Percentiles rank a stretch among this genome's conserved stretches.
phyloP scores from a whole-genome alignment of 2,329 filamentous ascomycete genomes.

The Phaeophleospora eucalypticola region DNA sequence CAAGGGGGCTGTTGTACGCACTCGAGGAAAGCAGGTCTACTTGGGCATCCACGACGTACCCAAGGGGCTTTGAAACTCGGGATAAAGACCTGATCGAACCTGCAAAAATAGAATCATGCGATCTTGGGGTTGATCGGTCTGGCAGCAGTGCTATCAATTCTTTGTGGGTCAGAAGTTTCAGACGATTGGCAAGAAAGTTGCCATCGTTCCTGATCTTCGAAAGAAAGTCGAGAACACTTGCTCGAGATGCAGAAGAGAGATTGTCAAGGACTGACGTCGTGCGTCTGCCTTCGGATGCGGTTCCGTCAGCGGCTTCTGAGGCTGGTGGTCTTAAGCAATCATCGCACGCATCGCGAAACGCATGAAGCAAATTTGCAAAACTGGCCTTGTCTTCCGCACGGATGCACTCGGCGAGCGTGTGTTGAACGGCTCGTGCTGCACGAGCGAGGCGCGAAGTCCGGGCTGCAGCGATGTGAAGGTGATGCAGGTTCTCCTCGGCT shows the following conservation, averaged over 20 bases:
- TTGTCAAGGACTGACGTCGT: conserved; percentile 53
- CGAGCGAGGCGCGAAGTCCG: conserved; percentile 70
- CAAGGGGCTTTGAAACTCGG: conserved; percentile 37
- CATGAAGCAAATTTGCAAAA: conserved; percentile 71
- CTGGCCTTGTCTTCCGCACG: conserved; percentile 72
- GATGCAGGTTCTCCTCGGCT: conserved; percentile 68
- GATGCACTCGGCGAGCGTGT: conserved; percentile 73
- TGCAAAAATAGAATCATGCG: conserved; percentile 78
- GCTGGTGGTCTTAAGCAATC: conserved; percentile 62
- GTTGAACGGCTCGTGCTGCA: conserved; percentile 69
- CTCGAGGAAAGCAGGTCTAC: conserved; percentile 24
- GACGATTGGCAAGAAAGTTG: conserved; percentile 77
- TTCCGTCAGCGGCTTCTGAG: conserved; percentile 59
- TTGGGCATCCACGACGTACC: conserved; percentile 26
- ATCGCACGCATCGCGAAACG: conserved; percentile 70
- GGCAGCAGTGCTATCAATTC: conserved; percentile 75
- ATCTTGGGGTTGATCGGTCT: conserved; percentile 73
- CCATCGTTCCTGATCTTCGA: conserved; percentile 79
- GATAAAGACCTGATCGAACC: conserved; percentile 44
- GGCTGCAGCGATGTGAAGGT: conserved; percentile 69
- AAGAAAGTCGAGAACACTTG: conserved; percentile 74
- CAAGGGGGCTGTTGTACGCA: conserved; percentile 25
- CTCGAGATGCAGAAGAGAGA: conserved; percentile 69
- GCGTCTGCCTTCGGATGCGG: conserved; percentile 55
- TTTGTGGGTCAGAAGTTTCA: conserved; percentile 68